Conservation (phyloP, 768 basidiomycete genomes). For the Boletus insuetus region DNA sequence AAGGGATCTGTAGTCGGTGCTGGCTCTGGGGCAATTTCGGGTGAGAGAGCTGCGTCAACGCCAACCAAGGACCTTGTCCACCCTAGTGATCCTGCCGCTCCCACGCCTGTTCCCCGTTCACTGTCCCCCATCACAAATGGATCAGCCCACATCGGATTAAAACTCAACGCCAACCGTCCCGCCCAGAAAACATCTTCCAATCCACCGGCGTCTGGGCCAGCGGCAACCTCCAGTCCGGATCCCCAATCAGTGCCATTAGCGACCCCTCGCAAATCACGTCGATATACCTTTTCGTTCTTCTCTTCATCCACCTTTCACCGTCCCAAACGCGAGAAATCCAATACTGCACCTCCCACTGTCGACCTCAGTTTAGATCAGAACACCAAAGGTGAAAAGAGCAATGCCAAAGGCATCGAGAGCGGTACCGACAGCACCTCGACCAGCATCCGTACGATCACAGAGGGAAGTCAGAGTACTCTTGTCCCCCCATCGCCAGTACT, state of each 20-base stretch:
- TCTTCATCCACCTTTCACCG: constrained; percentile 18
- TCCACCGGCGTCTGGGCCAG: background rate
- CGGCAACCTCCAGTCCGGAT: background rate
- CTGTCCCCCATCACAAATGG: background rate
- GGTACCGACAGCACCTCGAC: constrained; percentile 21
- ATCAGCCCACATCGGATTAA: background rate
- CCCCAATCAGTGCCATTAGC: background rate
- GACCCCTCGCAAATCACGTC: constrained; percentile 10
- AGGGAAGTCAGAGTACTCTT: constrained; percentile 22
- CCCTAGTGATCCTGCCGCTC: background rate
- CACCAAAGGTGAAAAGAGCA: background rate
- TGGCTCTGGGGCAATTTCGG: background rate
- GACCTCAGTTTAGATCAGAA: background rate
- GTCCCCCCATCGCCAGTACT: background rate
- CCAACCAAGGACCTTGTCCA: background rate
- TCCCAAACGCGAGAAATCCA: constrained; percentile 19
- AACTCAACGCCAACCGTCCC: background rate
- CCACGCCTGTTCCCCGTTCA: background rate
- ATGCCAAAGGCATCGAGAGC: constrained; percentile 1
- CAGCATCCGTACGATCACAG: constrained; percentile 19
- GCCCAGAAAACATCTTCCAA: background rate
- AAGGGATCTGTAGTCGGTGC: background rate
- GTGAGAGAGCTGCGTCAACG: background rate
- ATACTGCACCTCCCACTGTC: background rate
- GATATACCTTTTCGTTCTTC: constrained; percentile 28